phyloP scores from a whole-genome alignment of 345 rosid genomes.

The Hevea brasiliensis region DNA sequence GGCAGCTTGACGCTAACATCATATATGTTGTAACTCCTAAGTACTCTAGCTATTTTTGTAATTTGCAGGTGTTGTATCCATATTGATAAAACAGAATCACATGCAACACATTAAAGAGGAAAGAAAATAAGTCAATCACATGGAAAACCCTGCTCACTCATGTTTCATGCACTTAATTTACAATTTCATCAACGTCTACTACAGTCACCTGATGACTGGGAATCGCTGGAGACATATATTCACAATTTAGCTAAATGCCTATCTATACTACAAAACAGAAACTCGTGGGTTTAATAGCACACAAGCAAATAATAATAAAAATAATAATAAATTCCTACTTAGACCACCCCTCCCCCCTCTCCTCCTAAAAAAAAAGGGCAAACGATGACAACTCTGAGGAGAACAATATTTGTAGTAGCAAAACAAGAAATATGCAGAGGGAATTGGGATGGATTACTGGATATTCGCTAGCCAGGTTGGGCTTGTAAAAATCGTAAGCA shows the following conservation, averaged over 20 bases:
- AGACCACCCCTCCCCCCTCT: too few species aligned
- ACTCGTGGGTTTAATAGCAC: background rate
- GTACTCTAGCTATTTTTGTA: too few species aligned
- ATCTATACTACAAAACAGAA: background rate
- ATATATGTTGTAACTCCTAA: background rate
- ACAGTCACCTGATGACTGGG: too few species aligned
- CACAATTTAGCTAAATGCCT: background rate
- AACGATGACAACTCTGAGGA: background rate
- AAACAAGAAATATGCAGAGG: conserved; percentile 4
- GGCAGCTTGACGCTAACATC: background rate
- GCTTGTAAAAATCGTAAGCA: conserved; percentile 98
- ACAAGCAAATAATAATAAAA: background rate
- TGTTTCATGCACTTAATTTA: background rate
- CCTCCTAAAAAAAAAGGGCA: background rate
- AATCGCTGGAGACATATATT: too few species aligned
- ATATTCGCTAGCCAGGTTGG: conserved; percentile 98
- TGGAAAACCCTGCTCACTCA: background rate
- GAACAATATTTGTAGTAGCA: background rate
- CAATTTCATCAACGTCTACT: too few species aligned
- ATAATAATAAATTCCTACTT: background rate
- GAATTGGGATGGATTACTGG: conserved; percentile 54
- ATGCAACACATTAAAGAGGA: background rate
- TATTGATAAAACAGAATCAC: background rate
- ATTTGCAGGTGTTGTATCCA: background rate
- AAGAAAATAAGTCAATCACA: background rate